A percentile compares a stretch with the other conserved stretches of the same genome.
Evolutionary conservation across 2,329 filamentous ascomycete genomes (phyloP).

Genomic region (Colletotrichum siamense): DNA sequence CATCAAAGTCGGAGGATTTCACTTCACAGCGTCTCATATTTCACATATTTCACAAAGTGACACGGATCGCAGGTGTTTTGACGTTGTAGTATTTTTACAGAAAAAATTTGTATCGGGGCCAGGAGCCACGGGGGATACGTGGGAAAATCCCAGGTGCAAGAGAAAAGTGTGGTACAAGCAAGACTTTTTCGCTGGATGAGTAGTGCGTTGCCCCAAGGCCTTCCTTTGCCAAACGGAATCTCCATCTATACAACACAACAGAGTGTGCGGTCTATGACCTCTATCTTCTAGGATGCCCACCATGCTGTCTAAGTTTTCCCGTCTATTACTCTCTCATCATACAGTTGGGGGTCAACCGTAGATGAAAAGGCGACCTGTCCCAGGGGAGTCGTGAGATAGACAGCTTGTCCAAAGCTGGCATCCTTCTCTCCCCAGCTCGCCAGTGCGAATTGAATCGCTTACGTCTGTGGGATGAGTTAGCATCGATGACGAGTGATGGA

Average conservation of each 20-base stretch:
- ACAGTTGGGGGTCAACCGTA: conserved; percentile 11
- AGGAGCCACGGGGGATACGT: conserved; percentile 20
- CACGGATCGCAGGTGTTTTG: neutral
- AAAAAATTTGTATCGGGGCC: conserved; percentile 21
- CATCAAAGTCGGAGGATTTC: rapidly evolving
- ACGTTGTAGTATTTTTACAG: conserved; percentile 24
- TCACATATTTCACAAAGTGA: too few relatives aligned
- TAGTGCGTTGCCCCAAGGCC: conserved; percentile 5
- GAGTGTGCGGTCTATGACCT: conserved; percentile 20
- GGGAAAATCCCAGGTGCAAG: neutral
- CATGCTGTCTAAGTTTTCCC: conserved; percentile 20
- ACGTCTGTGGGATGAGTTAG: conserved; percentile 9
- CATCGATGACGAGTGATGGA: neutral
- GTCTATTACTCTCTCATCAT: conserved; percentile 18
- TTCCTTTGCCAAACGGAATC: conserved; percentile 2
- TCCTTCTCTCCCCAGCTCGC: conserved; percentile 17
- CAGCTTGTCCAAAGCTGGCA: conserved; percentile 10
- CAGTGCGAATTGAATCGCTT: conserved; percentile 21
- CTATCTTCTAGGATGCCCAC: conserved; percentile 20
- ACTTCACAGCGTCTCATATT: neutral
- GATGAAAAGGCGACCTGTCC: conserved; percentile 19
- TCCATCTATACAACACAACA: conserved; percentile 23
- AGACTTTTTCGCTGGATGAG: conserved; percentile 17
- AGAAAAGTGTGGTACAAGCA: conserved; percentile 5
- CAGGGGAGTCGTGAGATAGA: neutral